A percentile compares a stretch with the other conserved stretches of the same genome.
These are phyloP conservation scores for Epichloe gansuensis DNA, from an alignment of 2,329 filamentous ascomycete genomes.

Conservation along the genomic window DNA sequence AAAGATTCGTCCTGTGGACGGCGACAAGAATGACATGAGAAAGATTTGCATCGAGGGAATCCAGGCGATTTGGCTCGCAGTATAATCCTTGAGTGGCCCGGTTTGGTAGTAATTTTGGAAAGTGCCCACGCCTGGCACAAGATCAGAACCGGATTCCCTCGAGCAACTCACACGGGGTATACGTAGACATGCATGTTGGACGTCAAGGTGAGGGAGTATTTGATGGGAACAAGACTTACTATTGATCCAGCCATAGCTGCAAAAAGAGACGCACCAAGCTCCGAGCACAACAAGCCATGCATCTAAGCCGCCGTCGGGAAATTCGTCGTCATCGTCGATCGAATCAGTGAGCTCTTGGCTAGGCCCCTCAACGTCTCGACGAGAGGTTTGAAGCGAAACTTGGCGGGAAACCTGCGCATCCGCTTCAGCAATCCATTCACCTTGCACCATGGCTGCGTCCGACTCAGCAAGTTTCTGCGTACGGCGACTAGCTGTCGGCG, in stretches of 20 bases:
- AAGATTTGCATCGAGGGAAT: constrained; percentile 41
- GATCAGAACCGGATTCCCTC: no score
- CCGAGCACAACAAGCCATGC: constrained; percentile 25
- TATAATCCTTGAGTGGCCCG: constrained; percentile 33
- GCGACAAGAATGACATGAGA: neutral
- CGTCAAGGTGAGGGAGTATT: neutral
- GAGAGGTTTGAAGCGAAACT: constrained; percentile 2
- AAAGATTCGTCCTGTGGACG: constrained; percentile 26
- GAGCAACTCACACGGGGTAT: neutral
- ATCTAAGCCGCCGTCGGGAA: constrained; percentile 14
- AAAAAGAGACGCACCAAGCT: constrained; percentile 23
- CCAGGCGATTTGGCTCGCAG: constrained; percentile 47
- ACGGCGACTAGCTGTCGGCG: constrained; percentile 2
- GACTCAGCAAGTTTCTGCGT: constrained; percentile 4
- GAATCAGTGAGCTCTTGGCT: neutral
- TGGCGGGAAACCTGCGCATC: constrained; percentile 3
- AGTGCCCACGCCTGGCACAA: constrained; percentile 28
- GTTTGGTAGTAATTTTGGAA: constrained; percentile 48
- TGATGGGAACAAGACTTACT: neutral
- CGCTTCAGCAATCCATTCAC: constrained; percentile 4
- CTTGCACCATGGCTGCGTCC: constrained; percentile 5
- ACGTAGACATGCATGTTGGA: neutral
- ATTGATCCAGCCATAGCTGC: constrained; percentile 21
- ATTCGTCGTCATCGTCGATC: constrained; percentile 1
- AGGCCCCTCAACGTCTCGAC: neutral